Evolutionary conservation across 2,329 filamentous ascomycete species (phyloP).

Genomic region (Penicillium crustosum): DNA sequence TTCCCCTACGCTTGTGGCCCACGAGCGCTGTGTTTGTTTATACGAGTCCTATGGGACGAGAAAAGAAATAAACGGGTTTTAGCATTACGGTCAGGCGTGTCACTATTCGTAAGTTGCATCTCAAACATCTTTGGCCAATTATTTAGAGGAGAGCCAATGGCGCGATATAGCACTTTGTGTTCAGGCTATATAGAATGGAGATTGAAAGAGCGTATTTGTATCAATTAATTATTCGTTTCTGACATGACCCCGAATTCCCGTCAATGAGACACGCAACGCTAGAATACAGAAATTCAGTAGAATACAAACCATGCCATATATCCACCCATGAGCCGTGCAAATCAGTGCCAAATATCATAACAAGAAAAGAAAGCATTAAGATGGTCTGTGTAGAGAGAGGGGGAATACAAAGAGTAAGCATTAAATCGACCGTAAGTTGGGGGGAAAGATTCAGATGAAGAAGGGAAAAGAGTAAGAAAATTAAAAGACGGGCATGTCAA

Average conservation of each 20-base stretch:
- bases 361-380: conserved; percentile 7
- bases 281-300: conserved; percentile 16
- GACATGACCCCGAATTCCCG: background rate
- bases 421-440: conserved; percentile 16
- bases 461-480: background rate
- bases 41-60: background rate
- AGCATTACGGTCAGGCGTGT: background rate
- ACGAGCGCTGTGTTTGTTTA: conserved; percentile 8
- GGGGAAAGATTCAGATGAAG: background rate
- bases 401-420: conserved; percentile 9
- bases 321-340: conserved; percentile 15
- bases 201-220: background rate
- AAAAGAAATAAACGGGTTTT: conserved; percentile 4
- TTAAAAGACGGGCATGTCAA: background rate
- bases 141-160: background rate
- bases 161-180: too few relatives aligned
- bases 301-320: conserved; percentile 12
- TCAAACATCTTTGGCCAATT: background rate
- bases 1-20: conserved; percentile 8
- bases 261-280: conserved; percentile 20
- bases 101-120: background rate
- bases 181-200: background rate
- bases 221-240: conserved; percentile 7
- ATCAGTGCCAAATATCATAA: conserved; percentile 7
- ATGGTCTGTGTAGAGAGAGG: conserved; percentile 9